Conservation (phyloP, 2,329 filamentous ascomycete species). For the Alternaria sp. region DNA sequence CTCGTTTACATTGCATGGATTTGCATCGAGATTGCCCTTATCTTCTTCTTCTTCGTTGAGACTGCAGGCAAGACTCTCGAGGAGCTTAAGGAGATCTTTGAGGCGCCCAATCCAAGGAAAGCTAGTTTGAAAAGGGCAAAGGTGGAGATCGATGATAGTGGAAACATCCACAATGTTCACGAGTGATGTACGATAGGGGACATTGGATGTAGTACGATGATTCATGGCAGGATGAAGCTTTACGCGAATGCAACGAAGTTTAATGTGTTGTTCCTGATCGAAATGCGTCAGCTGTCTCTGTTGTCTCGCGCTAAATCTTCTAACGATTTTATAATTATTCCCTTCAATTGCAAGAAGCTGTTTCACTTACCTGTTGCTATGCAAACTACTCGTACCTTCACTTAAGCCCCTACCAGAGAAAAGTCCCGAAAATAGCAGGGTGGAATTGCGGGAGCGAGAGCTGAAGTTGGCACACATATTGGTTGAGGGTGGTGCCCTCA, state of each 20-base stretch:
- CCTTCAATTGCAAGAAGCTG: no score
- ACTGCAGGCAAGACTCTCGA: slow-evolving; percentile 46
- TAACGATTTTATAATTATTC: not conserved
- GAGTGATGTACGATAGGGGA: not conserved
- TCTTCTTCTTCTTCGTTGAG: slow-evolving; percentile 48
- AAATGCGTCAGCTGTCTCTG: not conserved
- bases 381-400: no score
- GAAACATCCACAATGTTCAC: slow-evolving; percentile 36
- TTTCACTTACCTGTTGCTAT: no score
- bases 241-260: not conserved
- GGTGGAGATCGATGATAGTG: slow-evolving; percentile 35
- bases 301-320: not conserved
- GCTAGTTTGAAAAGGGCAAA: slow-evolving; percentile 35
- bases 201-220: not conserved
- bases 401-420: no score
- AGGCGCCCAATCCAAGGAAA: slow-evolving; percentile 40
- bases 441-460: no score
- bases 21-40: slow-evolving; percentile 38
- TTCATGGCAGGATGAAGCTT: not conserved
- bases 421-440: no score
- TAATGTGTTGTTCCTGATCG: not conserved
- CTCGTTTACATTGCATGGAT: slow-evolving; percentile 47
- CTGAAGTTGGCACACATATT: no score
- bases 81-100: slow-evolving; percentile 46
- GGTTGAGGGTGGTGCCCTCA: no score